phyloP scores from a whole-genome alignment of 2,329 filamentous ascomycete species.

The Colletotrichum navitas region DNA sequence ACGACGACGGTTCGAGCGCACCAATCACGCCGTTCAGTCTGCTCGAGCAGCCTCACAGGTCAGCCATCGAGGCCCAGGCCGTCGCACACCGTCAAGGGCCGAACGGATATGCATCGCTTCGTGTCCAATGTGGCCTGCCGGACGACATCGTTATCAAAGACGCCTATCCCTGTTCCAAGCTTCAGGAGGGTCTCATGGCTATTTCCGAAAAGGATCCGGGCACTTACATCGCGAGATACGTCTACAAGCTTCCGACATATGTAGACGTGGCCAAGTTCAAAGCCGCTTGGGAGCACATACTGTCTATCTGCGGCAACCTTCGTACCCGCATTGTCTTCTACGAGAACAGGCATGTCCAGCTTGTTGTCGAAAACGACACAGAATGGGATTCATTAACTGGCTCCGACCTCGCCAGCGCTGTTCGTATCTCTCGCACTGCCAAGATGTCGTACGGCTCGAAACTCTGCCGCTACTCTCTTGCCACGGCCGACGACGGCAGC shows the following conservation, averaged over 20 bases:
- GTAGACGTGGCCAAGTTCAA: slow-evolving; percentile 44
- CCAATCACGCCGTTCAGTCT: background rate
- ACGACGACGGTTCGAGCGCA: background rate
- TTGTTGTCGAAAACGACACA: background rate
- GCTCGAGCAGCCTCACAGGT: slow-evolving; percentile 2
- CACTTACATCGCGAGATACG: slow-evolving; percentile 35
- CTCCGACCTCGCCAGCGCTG: background rate
- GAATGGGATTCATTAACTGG: background rate
- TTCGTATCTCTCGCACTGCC: background rate
- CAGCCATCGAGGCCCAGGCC: background rate
- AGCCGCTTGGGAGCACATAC: slow-evolving; percentile 45
- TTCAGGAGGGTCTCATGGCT: slow-evolving; percentile 47
- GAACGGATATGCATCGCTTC: slow-evolving; percentile 1
- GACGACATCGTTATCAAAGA: slow-evolving; percentile 22
- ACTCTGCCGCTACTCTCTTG: slow-evolving; percentile 16
- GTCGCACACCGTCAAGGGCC: background rate
- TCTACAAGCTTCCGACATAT: slow-evolving; percentile 17
- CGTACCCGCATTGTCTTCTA: slow-evolving; percentile 31
- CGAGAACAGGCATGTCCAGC: slow-evolving; percentile 13
- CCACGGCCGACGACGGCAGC: background rate
- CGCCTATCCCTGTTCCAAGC: slow-evolving; percentile 33
- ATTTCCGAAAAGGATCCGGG: slow-evolving; percentile 43
- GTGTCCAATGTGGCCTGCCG: background rate
- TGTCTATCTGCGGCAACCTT: slow-evolving; percentile 17
- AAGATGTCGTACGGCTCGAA: slow-evolving; percentile 8